Base-by-base conservation (phyloP, 1,284 basidiomycete genomes). In the Ustilago loliicola region DNA sequence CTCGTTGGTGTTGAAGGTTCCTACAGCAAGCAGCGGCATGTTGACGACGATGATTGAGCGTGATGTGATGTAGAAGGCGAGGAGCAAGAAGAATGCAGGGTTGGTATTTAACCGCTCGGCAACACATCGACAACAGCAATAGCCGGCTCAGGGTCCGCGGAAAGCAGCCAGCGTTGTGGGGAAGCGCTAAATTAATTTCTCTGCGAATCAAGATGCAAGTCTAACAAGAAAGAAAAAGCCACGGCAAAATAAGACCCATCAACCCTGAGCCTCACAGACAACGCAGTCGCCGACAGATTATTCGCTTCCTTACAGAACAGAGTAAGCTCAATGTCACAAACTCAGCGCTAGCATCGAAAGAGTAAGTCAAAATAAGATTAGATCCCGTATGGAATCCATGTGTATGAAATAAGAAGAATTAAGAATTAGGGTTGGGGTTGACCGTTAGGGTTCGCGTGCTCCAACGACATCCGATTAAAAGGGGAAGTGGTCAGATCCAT, bases 401-500 rank as follows among this genome's bases (percentile, higher is more conserved):
- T n/a, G n/a, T n/a, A n/a, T n/a, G n/a, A n/a, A 17, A 45, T 47
- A 47, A 47, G 21, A 2, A 29, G 7, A 19, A 32, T 15, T n/a
- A 32, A 42, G 5, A 59, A 47, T 25, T 4, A 29, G 19, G 54
- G 40, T 17, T 42, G 40, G 4, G 23, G 45, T 21, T n/a, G 45
- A 23, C 7, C 7, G 45, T 47, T 47, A n/a, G 45, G 6, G 8
- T 42, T 15, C 6, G 15, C 40, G 15, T 42, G 42, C 19, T 55
- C 30, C 21, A 51, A 38, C 36, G 17, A 15, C 21, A 60, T 27
- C 52, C 21, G 9, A 19, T 45, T 66, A 74, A 50, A 80, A 79
- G 36, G 66, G 27, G 61, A 81, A 82, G 72, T 80, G n/a, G 80
- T 78, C 7, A 77, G 45, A n/a, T 63, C 71, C 73, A 79, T 82